Evolutionary conservation across 192 early-diverging fungal genomes (phyloP), one percentile per base, ranked within the genome.

Genomic region (Coemansia sp.): DNA sequence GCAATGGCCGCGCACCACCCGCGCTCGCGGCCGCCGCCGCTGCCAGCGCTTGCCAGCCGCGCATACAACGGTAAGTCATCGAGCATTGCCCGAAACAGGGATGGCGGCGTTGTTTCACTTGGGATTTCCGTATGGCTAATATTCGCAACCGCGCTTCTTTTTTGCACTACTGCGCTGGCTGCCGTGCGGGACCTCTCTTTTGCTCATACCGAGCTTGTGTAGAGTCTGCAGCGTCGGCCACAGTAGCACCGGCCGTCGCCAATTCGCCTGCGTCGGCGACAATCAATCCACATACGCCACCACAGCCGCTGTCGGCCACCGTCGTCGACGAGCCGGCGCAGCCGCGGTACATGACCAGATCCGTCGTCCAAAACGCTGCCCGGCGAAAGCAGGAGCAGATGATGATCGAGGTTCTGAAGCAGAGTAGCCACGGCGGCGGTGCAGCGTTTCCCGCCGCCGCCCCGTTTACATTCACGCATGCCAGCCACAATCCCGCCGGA

Each of bases 291-390:
- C 60, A 63, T 52, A 34, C 58, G 41, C 53, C 50, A 40, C 22
- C 36, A 20, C 45, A 49, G 38, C 55, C 60, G 22, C 40, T 43
- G 29, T 20, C 40, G 3, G 50, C n/a, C 17, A 43, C 40, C 20
- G 20, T 50, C 1, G 30, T 31, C 43, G 31, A 53, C 27, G 66
- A 69, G 50, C 26, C 39, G 12, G 20, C 21, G 2, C 70, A 63
- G 60, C 72, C 57, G 20, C 72, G 72, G 52, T 75, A 75, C 47
- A 50, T 75, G 62, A 75, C 72, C 39, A 63, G 72, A 58, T 75
- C 72, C 29, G 72, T 68, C 26, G 71, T 39, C 31, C 71, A 75
- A 38, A 75, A 60, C 36, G 71, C 65, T 12, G 62, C 61, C 2
- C 57, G 58, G 57, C 53, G 58, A 52, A 68, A 75, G 55, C 65